phyloP scores from a whole-genome alignment of 306 rosid genomes.

The Citrullus colocynthis region DNA sequence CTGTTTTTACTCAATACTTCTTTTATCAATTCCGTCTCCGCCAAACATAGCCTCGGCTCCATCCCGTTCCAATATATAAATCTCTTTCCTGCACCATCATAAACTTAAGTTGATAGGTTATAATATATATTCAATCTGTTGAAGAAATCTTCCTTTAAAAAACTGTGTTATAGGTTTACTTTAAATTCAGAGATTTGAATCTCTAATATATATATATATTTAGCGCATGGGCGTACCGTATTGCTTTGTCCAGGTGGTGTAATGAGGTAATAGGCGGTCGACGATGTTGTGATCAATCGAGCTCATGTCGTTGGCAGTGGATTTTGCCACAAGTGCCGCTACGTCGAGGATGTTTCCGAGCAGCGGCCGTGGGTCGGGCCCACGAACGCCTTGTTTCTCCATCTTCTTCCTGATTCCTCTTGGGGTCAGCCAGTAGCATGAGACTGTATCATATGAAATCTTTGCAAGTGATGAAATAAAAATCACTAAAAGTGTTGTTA shows the following conservation, averaged over 20 bases:
- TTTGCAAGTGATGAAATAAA: conserved; percentile 23
- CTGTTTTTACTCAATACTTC: conserved; percentile 40
- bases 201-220: neutral
- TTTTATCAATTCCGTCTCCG: conserved; percentile 51
- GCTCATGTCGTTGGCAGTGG: conserved; percentile 65
- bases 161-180: too few relatives aligned
- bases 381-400: conserved; percentile 82
- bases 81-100: conserved; percentile 26
- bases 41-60: conserved; percentile 47
- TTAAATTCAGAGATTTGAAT: too few relatives aligned
- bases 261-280: conserved; percentile 74
- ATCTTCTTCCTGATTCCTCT: conserved; percentile 54
- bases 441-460: conserved; percentile 34
- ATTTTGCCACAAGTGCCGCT: conserved; percentile 38
- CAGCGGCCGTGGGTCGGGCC: conserved; percentile 60
- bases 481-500: conserved; percentile 16
- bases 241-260: conserved; percentile 57
- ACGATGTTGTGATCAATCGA: conserved; percentile 71
- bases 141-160: neutral
- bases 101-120: neutral
- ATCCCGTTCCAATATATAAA: conserved; percentile 53
- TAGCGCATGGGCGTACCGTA: conserved; percentile 27
- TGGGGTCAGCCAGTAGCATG: conserved; percentile 56
- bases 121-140: neutral
- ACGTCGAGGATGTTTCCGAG: conserved; percentile 68